phyloP scores from a whole-genome alignment of 2,329 filamentous ascomycete genomes.

The Aspergillus nomiae region DNA sequence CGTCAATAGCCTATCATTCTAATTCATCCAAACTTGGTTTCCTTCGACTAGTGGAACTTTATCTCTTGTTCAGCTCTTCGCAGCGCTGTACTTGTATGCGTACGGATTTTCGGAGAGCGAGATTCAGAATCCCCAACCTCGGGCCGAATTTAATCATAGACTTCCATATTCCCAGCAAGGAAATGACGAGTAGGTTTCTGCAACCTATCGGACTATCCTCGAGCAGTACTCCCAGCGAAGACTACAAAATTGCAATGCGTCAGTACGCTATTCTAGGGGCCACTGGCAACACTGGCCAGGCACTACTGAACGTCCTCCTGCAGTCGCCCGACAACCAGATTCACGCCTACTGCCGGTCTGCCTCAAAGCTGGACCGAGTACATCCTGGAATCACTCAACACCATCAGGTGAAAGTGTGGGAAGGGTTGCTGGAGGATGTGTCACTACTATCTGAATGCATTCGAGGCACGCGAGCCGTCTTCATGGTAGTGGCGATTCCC shows the following conservation, averaged over 20 bases:
- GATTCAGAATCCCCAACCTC: too few species aligned
- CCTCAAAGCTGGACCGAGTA: constrained; percentile 39
- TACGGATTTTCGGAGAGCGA: too few species aligned
- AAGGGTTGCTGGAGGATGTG: constrained; percentile 45
- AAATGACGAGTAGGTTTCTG: rapidly evolving
- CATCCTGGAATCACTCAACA: constrained; percentile 36
- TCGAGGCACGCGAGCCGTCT: constrained; percentile 38
- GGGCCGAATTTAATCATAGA: too few species aligned
- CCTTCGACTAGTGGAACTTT: too few species aligned
- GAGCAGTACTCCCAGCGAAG: too few species aligned
- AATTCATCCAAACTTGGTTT: too few species aligned
- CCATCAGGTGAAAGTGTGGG: constrained; percentile 43
- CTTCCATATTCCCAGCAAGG: too few species aligned
- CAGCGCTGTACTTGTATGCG: too few species aligned
- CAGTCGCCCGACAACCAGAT: constrained; percentile 32
- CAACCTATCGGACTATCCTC: too few species aligned
- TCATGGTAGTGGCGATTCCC: constrained; percentile 44
- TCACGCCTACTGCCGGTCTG: constrained; percentile 50
- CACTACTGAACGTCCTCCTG: constrained; percentile 46
- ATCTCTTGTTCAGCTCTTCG: too few species aligned
- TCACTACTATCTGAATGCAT: constrained; percentile 43
- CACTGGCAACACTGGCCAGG: constrained; percentile 50
- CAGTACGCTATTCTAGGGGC: constrained; percentile 45
- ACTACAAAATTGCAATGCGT: constrained; percentile 1
- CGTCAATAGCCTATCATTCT: too few species aligned